Evolutionary conservation across 2,329 filamentous ascomycete species (phyloP).

Genomic region (Colletotrichum abscissum): DNA sequence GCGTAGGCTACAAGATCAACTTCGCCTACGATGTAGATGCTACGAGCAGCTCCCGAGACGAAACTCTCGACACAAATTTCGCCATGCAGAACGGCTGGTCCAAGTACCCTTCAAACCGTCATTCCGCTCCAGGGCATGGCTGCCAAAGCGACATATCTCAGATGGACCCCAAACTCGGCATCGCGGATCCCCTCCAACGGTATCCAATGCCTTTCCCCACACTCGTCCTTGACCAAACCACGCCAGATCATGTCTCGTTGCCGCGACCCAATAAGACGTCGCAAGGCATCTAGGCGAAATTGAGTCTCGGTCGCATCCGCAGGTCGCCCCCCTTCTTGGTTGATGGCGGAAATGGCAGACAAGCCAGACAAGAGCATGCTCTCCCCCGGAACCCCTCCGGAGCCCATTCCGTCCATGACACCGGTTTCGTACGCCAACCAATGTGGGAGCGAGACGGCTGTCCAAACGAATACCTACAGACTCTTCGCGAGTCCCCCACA

Average conservation of each 20-base stretch:
- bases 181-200: conserved; percentile 21
- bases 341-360: neutral
- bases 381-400: neutral
- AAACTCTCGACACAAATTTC: neutral
- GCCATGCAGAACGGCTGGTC: neutral
- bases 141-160: neutral
- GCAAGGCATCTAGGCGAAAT: neutral
- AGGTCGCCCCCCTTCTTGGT: neutral
- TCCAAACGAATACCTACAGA: no score
- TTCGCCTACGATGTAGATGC: neutral
- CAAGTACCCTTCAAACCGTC: neutral
- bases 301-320: conserved; percentile 27
- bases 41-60: neutral
- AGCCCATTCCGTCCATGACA: conserved; percentile 15
- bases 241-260: neutral
- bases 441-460: conserved; percentile 3
- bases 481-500: conserved; percentile 7
- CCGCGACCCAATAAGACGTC: neutral
- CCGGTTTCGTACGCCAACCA: conserved; percentile 24
- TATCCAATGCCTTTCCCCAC: conserved; percentile 19
- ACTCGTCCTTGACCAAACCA: conserved; percentile 6
- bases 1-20: neutral
- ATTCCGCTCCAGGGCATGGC: conserved; percentile 10
- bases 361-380: neutral
- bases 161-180: neutral